phyloP scores from a whole-genome alignment of 805 yeast genomes.

The Yarrowia divulgata region DNA sequence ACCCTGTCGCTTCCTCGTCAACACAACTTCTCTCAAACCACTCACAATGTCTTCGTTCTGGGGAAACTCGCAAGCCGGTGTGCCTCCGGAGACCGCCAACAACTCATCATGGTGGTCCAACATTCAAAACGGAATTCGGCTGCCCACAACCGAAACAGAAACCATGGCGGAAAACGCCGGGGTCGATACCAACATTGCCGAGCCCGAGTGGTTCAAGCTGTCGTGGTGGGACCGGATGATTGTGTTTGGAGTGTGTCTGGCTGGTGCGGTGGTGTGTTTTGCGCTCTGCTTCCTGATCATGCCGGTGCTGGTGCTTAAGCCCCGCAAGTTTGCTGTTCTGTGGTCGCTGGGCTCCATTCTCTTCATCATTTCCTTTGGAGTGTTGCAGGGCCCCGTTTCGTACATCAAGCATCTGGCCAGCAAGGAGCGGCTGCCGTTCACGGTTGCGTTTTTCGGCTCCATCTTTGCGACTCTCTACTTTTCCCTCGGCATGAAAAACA shows the following conservation, averaged over 20 bases:
- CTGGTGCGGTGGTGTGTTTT: slow-evolving; percentile 82
- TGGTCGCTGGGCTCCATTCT: slow-evolving; percentile 93
- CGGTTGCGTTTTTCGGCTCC: slow-evolving; percentile 79
- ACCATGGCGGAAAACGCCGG: slow-evolving; percentile 46
- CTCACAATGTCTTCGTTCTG: slow-evolving; percentile 36
- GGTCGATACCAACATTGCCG: slow-evolving; percentile 40
- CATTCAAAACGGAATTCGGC: slow-evolving; percentile 15
- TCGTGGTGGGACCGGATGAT: slow-evolving; percentile 81
- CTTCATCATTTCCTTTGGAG: slow-evolving; percentile 88
- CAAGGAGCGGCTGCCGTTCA: slow-evolving; percentile 77
- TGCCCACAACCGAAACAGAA: slow-evolving; percentile 42
- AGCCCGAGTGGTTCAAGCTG: slow-evolving; percentile 53
- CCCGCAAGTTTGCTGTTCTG: slow-evolving; percentile 81
- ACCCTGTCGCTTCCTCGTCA: neutral
- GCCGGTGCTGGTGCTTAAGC: slow-evolving; percentile 88
- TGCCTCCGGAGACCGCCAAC: slow-evolving; percentile 26
- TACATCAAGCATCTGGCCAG: slow-evolving; percentile 78
- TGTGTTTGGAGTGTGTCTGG: slow-evolving; percentile 77
- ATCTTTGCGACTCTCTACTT: slow-evolving; percentile 80
- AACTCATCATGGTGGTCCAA: slow-evolving; percentile 38
- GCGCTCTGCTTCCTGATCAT: slow-evolving; percentile 79
- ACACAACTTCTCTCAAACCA: neutral
- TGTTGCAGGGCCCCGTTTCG: slow-evolving; percentile 89
- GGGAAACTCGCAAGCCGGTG: slow-evolving; percentile 33
- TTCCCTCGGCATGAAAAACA: slow-evolving; percentile 72